Percentiles rank a stretch among this genome's conserved stretches.
phyloP scores from a whole-genome alignment of 2,329 filamentous ascomycete genomes.

The Colletotrichum neosansevieriae region DNA sequence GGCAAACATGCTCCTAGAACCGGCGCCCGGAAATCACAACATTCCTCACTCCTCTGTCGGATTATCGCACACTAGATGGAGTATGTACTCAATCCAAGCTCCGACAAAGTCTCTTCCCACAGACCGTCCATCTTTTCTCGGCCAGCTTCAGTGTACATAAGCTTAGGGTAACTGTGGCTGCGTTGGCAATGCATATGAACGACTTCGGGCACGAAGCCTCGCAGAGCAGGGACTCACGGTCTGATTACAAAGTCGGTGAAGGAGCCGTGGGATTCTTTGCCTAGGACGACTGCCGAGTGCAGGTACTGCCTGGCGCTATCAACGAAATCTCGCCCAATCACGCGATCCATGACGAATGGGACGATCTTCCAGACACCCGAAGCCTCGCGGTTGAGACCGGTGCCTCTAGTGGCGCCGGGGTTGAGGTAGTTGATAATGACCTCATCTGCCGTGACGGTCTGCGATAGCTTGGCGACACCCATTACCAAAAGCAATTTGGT shows the following conservation, averaged over 20 bases:
- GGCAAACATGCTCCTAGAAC: neutral
- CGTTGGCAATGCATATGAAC: neutral
- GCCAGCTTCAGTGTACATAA: constrained; percentile 18
- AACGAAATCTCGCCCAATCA: constrained; percentile 32
- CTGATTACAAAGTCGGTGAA: constrained; percentile 42
- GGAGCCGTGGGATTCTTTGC: constrained; percentile 43
- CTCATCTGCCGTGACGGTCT: constrained; percentile 38
- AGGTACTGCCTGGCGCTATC: constrained; percentile 43
- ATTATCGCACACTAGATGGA: neutral
- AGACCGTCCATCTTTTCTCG: neutral
- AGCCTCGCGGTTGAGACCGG: constrained; percentile 36
- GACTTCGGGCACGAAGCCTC: neutral
- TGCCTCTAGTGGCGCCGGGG: constrained; percentile 41
- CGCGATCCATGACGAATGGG: constrained; percentile 1
- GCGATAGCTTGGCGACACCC: constrained; percentile 38
- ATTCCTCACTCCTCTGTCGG: neutral
- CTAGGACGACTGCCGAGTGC: constrained; percentile 41
- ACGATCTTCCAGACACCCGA: constrained; percentile 12
- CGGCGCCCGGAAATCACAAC: neutral
- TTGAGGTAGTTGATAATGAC: constrained; percentile 44
- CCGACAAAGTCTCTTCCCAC: constrained; percentile 6
- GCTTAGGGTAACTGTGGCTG: neutral
- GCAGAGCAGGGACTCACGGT: constrained; percentile 41
- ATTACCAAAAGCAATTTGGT: constrained; percentile 43
- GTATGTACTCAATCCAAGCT: neutral